Evolutionary conservation across 2,329 filamentous ascomycete genomes (phyloP).

Genomic region (Sporothrix sp.): DNA sequence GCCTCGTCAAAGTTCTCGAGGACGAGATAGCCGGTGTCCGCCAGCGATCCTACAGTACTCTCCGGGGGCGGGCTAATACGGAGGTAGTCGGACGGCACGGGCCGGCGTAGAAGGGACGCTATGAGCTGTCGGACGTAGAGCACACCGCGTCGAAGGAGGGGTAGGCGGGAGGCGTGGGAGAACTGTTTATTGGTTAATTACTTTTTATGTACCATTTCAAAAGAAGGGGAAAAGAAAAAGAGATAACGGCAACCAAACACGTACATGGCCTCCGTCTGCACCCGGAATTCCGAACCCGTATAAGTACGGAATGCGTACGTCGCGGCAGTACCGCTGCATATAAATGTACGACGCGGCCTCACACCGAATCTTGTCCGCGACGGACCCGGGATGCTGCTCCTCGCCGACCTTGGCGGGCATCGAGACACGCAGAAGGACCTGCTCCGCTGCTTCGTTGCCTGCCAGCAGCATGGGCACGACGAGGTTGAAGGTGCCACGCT

Average conservation of each 20-base stretch:
- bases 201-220: neutral
- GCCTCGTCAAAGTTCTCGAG: conserved; percentile 3
- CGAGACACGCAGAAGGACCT: neutral
- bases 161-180: neutral
- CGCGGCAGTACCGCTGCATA: conserved; percentile 28
- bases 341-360: conserved; percentile 32
- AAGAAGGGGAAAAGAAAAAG: too few species aligned
- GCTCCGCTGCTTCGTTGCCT: neutral
- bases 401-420: neutral
- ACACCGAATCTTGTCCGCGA: conserved; percentile 25
- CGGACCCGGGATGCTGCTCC: neutral
- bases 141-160: neutral
- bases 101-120: neutral
- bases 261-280: neutral
- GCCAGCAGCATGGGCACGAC: neutral
- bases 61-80: neutral
- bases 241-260: neutral
- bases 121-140: neutral
- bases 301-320: conserved; percentile 27
- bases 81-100: neutral
- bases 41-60: neutral
- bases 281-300: conserved; percentile 16
- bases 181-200: neutral
- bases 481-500: neutral
- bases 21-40: conserved; percentile 1